Evolutionary conservation across 1,139 yeast genomes (phyloP).

Genomic region (Suhomyces coccinellae): DNA sequence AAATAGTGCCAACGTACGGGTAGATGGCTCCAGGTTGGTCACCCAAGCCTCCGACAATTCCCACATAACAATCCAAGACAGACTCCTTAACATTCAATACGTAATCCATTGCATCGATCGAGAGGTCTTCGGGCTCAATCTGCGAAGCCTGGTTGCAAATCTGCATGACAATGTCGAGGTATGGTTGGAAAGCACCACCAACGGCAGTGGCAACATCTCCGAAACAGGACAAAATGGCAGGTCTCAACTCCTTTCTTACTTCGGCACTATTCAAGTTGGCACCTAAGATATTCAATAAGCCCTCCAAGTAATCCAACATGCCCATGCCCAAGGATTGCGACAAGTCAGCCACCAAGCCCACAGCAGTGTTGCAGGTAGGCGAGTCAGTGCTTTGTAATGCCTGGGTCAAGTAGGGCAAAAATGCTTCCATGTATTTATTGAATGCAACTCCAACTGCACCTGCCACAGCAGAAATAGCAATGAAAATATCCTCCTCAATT

Average conservation of each 20-base stretch:
- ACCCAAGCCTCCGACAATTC: constrained; percentile 85
- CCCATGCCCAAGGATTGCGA: constrained; percentile 83
- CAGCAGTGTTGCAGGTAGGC: constrained; percentile 82
- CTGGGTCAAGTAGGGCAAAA: constrained; percentile 75
- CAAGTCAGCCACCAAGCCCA: constrained; percentile 95
- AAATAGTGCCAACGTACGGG: constrained; percentile 68
- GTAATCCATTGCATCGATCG: constrained; percentile 78
- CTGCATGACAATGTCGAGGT: constrained; percentile 75
- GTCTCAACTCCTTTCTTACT: constrained; percentile 78
- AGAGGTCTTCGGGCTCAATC: constrained; percentile 55
- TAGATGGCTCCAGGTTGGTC: constrained; percentile 64
- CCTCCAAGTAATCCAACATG: constrained; percentile 62
- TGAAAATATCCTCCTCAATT: constrained; percentile 91
- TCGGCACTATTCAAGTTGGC: constrained; percentile 62
- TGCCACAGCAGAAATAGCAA: constrained; percentile 89
- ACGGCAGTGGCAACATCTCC: constrained; percentile 94
- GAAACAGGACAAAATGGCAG: constrained; percentile 88
- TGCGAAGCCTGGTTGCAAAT: constrained; percentile 59
- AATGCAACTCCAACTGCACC: constrained; percentile 72
- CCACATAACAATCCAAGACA: constrained; percentile 91
- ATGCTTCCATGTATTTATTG: constrained; percentile 72
- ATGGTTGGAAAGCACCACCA: constrained; percentile 73
- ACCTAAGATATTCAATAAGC: constrained; percentile 81
- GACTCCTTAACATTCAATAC: constrained; percentile 74
- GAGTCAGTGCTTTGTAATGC: constrained; percentile 83